These are phyloP conservation scores for Gossypium gossypioides DNA, from an alignment of 441 rosid species.

Conservation along the genomic window DNA sequence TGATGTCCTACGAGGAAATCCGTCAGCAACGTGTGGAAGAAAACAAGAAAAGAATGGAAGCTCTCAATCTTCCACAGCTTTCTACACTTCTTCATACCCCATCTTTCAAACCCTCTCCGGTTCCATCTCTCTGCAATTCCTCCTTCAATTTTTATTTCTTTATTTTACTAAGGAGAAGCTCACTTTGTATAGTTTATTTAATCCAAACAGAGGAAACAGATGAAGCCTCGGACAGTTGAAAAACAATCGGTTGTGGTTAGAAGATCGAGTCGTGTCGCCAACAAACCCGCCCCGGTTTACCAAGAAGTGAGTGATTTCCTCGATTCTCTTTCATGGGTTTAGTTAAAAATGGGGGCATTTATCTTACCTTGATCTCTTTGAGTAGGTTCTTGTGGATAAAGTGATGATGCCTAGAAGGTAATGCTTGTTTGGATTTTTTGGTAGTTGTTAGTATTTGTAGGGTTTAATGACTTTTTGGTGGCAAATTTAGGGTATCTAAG, in stretches of 20 bases:
- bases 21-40: slow-evolving; percentile 52
- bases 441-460: neutral
- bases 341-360: neutral
- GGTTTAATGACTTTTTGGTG: neutral
- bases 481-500: slow-evolving; percentile 25
- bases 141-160: neutral
- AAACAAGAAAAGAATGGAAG: slow-evolving; percentile 65
- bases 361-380: neutral
- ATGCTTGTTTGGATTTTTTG: neutral
- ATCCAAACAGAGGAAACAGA: slow-evolving; percentile 33
- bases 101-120: slow-evolving; percentile 37
- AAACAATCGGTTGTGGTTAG: slow-evolving; percentile 36
- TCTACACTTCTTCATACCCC: slow-evolving; percentile 33
- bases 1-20: slow-evolving; percentile 37
- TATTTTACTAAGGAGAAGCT: neutral
- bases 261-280: slow-evolving; percentile 57
- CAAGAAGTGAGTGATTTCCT: slow-evolving; percentile 31
- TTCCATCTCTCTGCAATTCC: slow-evolving; percentile 9
- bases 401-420: slow-evolving; percentile 41
- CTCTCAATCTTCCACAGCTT: slow-evolving; percentile 52
- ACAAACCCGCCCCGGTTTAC: slow-evolving; percentile 33
- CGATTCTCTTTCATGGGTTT: neutral
- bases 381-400: slow-evolving; percentile 29
- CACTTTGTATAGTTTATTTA: neutral
- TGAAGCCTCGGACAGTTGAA: slow-evolving; percentile 23